These are phyloP conservation scores for Metschnikowia vanudenii DNA, from an alignment of 805 yeast species.

Conservation along the genomic window DNA sequence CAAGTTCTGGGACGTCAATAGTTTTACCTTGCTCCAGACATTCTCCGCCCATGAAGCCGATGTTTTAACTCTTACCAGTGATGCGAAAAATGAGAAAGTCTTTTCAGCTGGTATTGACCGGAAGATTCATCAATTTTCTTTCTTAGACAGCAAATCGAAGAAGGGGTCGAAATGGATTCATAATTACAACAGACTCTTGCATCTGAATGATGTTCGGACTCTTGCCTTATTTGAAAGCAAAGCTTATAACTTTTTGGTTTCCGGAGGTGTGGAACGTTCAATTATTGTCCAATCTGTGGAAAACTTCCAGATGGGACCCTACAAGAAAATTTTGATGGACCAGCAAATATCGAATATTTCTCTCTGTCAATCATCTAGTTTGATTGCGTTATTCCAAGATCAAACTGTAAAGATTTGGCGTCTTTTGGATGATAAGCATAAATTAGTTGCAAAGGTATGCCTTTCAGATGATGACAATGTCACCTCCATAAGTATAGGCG, in stretches of 20 bases:
- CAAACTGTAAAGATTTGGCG: constrained; percentile 81
- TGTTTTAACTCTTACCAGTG: constrained; percentile 68
- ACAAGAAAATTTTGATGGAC: constrained; percentile 64
- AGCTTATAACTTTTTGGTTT: constrained; percentile 63
- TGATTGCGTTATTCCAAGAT: constrained; percentile 77
- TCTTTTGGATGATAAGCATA: constrained; percentile 47
- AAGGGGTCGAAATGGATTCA: constrained; percentile 65
- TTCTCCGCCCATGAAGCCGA: constrained; percentile 90
- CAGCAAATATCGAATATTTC: constrained; percentile 56
- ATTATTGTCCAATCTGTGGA: constrained; percentile 64
- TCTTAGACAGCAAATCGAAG: constrained; percentile 33
- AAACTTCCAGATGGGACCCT: constrained; percentile 69
- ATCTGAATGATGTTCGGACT: constrained; percentile 82
- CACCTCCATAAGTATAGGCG: constrained; percentile 61
- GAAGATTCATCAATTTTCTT: constrained; percentile 72
- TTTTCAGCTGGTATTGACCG: constrained; percentile 94
- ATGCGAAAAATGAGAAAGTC: constrained; percentile 57
- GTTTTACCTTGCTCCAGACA: constrained; percentile 73
- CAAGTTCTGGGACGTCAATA: constrained; percentile 87
- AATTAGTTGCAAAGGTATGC: constrained; percentile 62
- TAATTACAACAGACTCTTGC: constrained; percentile 72
- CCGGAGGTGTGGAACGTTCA: constrained; percentile 81
- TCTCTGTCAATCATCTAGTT: constrained; percentile 45
- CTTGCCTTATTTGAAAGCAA: constrained; percentile 69
- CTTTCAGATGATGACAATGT: constrained; percentile 80